Evolutionary conservation across 2,329 filamentous ascomycete species (phyloP).

Genomic region (Monascus ruber): DNA sequence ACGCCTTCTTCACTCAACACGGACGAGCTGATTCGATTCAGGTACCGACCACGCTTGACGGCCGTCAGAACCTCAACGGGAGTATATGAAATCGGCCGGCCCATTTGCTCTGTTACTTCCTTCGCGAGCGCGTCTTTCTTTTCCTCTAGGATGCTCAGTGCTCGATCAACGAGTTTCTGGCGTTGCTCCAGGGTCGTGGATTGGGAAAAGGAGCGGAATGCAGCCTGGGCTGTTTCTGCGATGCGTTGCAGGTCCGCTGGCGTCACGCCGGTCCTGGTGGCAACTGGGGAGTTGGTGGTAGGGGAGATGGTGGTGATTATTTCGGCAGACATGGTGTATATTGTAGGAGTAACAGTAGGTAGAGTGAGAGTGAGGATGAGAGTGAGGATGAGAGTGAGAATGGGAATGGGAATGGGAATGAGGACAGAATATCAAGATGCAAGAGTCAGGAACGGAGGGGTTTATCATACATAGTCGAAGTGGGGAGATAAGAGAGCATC

Average conservation of each 20-base stretch:
- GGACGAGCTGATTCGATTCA: slow-evolving; percentile 72
- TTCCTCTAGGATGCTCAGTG: slow-evolving; percentile 57
- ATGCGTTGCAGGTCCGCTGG: slow-evolving; percentile 58
- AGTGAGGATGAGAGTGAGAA: too few species aligned
- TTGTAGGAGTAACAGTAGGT: too few species aligned
- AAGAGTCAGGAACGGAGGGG: too few species aligned
- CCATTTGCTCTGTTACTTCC: slow-evolving; percentile 92
- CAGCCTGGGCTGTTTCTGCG: slow-evolving; percentile 59
- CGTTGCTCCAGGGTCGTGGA: slow-evolving; percentile 67
- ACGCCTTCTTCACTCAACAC: slow-evolving; percentile 52
- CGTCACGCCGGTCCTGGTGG: slow-evolving; percentile 66
- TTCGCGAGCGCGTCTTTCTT: slow-evolving; percentile 69
- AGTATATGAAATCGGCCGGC: slow-evolving; percentile 78
- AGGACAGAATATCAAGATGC: too few species aligned
- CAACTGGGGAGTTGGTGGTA: slow-evolving; percentile 70
- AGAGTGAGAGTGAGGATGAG: too few species aligned
- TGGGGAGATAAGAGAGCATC: too few species aligned
- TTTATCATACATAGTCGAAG: too few species aligned
- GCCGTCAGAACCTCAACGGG: slow-evolving; percentile 76
- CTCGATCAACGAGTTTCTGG: slow-evolving; percentile 69
- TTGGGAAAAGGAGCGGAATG: slow-evolving; percentile 66
- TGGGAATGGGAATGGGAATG: too few species aligned
- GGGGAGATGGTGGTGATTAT: slow-evolving; percentile 74
- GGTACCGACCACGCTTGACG: slow-evolving; percentile 71
- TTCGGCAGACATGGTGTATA: slow-evolving; percentile 38